Percentiles rank a stretch among this genome's conserved stretches.
Conservation (phyloP, 2,329 filamentous ascomycete species). For the Talaromyces rugulosus region DNA sequence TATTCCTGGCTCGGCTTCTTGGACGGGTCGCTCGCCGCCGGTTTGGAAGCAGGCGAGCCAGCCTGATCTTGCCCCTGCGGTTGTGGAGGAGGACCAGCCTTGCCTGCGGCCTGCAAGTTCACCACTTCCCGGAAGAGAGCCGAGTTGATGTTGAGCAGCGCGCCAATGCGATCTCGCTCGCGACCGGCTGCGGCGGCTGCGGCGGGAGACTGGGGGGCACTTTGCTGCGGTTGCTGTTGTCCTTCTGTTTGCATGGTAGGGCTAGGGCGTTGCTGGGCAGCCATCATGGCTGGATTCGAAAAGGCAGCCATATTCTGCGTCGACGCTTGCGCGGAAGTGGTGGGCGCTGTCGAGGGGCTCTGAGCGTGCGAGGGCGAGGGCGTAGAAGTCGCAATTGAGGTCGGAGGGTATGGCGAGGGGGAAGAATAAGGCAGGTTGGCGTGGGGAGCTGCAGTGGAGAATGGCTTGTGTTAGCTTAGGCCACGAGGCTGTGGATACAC, state of each 20-base stretch:
- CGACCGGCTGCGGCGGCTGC: conserved; percentile 29
- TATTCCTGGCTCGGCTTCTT: conserved; percentile 42
- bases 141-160: conserved; percentile 46
- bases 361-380: conserved; percentile 28
- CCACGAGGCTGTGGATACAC: conserved; percentile 12
- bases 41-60: conserved; percentile 18
- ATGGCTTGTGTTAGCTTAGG: conserved; percentile 10
- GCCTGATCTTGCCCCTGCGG: conserved; percentile 29
- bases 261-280: conserved; percentile 20
- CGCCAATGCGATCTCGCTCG: conserved; percentile 43
- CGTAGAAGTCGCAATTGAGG: conserved; percentile 27
- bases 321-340: conserved; percentile 28
- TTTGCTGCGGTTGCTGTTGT: conserved; percentile 16
- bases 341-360: conserved; percentile 22
- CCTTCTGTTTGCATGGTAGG: neutral
- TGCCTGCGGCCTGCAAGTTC: conserved; percentile 42
- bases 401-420: conserved; percentile 26
- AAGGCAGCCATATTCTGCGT: conserved; percentile 33
- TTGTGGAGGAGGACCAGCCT: conserved; percentile 36
- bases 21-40: conserved; percentile 24
- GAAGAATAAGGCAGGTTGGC: conserved; percentile 27
- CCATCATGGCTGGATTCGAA: conserved; percentile 27
- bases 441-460: conserved; percentile 28
- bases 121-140: conserved; percentile 46
- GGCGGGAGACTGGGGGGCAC: conserved; percentile 22